Percentiles rank a stretch among this genome's conserved stretches.
phyloP scores from a whole-genome alignment of 306 rosid genomes.

The Spatholobus suberectus region DNA sequence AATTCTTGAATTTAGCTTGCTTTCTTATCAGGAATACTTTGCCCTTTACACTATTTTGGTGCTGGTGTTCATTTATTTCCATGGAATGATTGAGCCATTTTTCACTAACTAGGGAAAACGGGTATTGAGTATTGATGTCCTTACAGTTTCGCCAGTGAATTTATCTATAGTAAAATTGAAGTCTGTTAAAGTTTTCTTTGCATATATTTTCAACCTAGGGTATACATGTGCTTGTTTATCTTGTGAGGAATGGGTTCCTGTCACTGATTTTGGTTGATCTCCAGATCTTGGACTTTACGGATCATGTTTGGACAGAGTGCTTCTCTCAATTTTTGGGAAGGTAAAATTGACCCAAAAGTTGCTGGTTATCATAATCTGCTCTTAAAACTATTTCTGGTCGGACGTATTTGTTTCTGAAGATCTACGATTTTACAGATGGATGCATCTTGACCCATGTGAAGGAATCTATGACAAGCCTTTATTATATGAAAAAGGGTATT shows the following conservation, averaged over 20 bases:
- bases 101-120: slow-evolving; percentile 7
- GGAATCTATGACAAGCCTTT: slow-evolving; percentile 83
- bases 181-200: slow-evolving; percentile 27
- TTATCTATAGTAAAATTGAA: slow-evolving; percentile 22
- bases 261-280: slow-evolving; percentile 40
- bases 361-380: slow-evolving; percentile 21
- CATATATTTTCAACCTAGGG: neutral
- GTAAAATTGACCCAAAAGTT: slow-evolving; percentile 48
- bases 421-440: slow-evolving; percentile 73
- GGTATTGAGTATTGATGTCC: slow-evolving; percentile 1
- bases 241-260: slow-evolving; percentile 28
- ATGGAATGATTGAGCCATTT: slow-evolving; percentile 27
- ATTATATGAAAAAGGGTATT: slow-evolving; percentile 94
- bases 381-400: slow-evolving; percentile 13
- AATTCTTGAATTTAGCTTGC: slow-evolving; percentile 30
- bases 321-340: slow-evolving; percentile 78
- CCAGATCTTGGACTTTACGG: slow-evolving; percentile 80
- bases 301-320: slow-evolving; percentile 99
- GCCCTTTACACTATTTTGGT: slow-evolving; percentile 2
- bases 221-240: slow-evolving; percentile 9
- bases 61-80: slow-evolving; percentile 23
- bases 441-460: slow-evolving; percentile 98
- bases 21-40: neutral
- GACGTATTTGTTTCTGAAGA: slow-evolving; percentile 39
- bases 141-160: slow-evolving; percentile 10